Percentiles rank a stretch among this genome's conserved stretches.
Conservation (phyloP, 208 protist genomes). For the Porcisia deanei region DNA sequence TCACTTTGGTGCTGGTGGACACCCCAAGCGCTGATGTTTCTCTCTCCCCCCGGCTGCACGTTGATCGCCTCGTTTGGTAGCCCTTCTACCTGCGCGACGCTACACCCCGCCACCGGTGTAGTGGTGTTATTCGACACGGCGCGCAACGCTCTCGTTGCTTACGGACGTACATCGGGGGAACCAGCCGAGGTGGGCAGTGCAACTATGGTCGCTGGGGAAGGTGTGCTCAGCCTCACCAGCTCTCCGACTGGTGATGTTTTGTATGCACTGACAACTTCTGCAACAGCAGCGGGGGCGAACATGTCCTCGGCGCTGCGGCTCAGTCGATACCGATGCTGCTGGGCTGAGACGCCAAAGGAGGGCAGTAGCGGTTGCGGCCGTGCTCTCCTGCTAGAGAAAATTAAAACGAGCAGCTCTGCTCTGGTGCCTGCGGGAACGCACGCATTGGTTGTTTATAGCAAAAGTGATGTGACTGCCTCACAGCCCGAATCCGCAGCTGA, state of each 20-base stretch:
- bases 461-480: background rate
- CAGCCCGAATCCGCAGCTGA: background rate
- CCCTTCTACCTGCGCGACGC: slow-evolving; percentile 14
- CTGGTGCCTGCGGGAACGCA: slow-evolving; percentile 17
- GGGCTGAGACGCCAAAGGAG: slow-evolving; percentile 1
- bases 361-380: background rate
- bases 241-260: slow-evolving; percentile 21
- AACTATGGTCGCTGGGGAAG: background rate
- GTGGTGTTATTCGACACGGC: slow-evolving; percentile 23
- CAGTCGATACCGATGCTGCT: slow-evolving; percentile 25
- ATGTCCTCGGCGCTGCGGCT: slow-evolving; percentile 8
- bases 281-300: background rate
- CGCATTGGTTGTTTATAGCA: slow-evolving; percentile 31
- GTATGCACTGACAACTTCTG: slow-evolving; percentile 15
- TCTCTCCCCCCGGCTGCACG: slow-evolving; percentile 10
- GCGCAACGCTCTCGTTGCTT: slow-evolving; percentile 25
- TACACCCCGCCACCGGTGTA: slow-evolving; percentile 19
- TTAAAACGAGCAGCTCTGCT: background rate
- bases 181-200: background rate
- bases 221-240: slow-evolving; percentile 16
- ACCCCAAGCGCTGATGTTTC: slow-evolving; percentile 15
- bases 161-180: slow-evolving; percentile 2
- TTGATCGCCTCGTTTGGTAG: slow-evolving; percentile 5
- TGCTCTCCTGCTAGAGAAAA: slow-evolving; percentile 3
- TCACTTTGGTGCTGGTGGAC: slow-evolving; percentile 34